Evolutionary conservation across 352 stramenopile species (phyloP).

Genomic region (Globisporangium megalacanthum): DNA sequence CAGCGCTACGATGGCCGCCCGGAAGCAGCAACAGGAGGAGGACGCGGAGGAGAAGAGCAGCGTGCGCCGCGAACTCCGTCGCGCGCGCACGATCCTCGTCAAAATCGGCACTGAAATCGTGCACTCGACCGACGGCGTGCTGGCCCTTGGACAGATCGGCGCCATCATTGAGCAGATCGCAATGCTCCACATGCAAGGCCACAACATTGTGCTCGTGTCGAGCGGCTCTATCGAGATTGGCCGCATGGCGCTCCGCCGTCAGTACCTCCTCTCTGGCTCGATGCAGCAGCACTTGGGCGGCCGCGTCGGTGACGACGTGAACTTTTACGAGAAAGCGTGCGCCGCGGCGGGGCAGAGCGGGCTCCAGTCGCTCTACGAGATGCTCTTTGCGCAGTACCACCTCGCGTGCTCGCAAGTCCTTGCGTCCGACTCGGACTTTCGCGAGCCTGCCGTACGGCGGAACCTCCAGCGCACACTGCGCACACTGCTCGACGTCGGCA

Average conservation of each 20-base stretch:
- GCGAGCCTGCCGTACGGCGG: slow-evolving; percentile 45
- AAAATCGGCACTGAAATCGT: slow-evolving; percentile 87
- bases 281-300: slow-evolving; percentile 80
- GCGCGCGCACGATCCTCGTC: slow-evolving; percentile 69
- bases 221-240: slow-evolving; percentile 77
- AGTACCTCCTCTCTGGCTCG: slow-evolving; percentile 78
- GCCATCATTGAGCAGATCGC: slow-evolving; percentile 85
- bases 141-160: slow-evolving; percentile 83
- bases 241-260: slow-evolving; percentile 72
- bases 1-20: not conserved
- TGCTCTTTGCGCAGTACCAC: slow-evolving; percentile 84
- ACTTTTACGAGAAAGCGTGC: slow-evolving; percentile 74
- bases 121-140: slow-evolving; percentile 63
- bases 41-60: slow-evolving; percentile 2
- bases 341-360: slow-evolving; percentile 68
- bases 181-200: slow-evolving; percentile 72
- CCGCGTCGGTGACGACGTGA: slow-evolving; percentile 40
- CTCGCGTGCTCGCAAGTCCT: slow-evolving; percentile 78
- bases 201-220: slow-evolving; percentile 80
- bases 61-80: slow-evolving; percentile 38
- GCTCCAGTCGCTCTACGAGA: slow-evolving; percentile 81
- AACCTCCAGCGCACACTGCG: slow-evolving; percentile 65
- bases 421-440: slow-evolving; percentile 75
- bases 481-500: slow-evolving; percentile 69
- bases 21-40: slow-evolving; percentile 1